Percentiles rank a stretch among this genome's conserved stretches.
phyloP scores from a whole-genome alignment of 176 grass and related monocot genomes.

The Zoysia japonica region DNA sequence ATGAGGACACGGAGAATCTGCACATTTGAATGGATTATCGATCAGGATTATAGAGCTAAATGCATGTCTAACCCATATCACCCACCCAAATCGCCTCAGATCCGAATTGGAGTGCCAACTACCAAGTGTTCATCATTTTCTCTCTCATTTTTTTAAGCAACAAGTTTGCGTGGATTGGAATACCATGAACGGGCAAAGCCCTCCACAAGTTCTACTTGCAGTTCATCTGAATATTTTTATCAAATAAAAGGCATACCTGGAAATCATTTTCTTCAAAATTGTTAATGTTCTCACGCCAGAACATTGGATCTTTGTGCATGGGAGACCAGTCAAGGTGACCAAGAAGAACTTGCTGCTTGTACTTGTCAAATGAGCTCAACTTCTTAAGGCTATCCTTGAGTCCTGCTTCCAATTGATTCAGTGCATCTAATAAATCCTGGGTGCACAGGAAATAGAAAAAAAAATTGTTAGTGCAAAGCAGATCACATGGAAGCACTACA shows the following conservation, averaged over 20 bases:
- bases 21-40: constrained; percentile 22
- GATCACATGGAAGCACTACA: background rate
- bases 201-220: background rate
- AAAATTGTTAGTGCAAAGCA: constrained; percentile 21
- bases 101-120: background rate
- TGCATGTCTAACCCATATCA: background rate
- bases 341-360: constrained; percentile 95
- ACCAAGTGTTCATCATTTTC: background rate
- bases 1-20: constrained; percentile 90
- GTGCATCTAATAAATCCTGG: constrained; percentile 89
- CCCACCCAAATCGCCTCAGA: background rate
- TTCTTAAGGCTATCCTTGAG: constrained; percentile 85
- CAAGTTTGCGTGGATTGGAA: background rate
- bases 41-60: background rate
- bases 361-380: constrained; percentile 94
- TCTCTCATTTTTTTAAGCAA: background rate
- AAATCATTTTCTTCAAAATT: constrained; percentile 99
- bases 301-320: constrained; percentile 93
- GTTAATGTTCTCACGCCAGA: constrained; percentile 94
- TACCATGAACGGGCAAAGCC: background rate
- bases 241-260: constrained; percentile 60
- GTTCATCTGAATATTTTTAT: constrained; percentile 2
- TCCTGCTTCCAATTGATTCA: constrained; percentile 85
- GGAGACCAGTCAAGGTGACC: constrained; percentile 98
- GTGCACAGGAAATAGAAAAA: constrained; percentile 29